Conservation (phyloP, 2,329 filamentous ascomycete species). For the Ascochyta rabiei region DNA sequence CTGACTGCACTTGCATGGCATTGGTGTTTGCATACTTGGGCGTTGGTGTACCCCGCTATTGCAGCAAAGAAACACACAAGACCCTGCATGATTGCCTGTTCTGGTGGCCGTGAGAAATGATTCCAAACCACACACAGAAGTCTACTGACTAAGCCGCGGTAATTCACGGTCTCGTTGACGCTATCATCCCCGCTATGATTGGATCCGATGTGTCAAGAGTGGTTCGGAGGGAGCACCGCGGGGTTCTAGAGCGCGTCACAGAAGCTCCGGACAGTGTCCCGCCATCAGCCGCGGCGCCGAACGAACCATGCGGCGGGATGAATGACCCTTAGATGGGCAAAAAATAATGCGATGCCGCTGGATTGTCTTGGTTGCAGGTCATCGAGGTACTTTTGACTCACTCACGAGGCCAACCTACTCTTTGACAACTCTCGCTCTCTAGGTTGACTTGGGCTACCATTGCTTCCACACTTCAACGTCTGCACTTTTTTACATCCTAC, state of each 20-base stretch:
- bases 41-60: slow-evolving; percentile 13
- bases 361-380: slow-evolving; percentile 25
- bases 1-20: slow-evolving; percentile 19
- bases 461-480: neutral
- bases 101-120: slow-evolving; percentile 6
- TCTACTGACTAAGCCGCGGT: slow-evolving; percentile 30
- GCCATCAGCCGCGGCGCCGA: slow-evolving; percentile 17
- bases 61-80: slow-evolving; percentile 13
- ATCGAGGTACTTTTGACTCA: slow-evolving; percentile 31
- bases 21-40: slow-evolving; percentile 16
- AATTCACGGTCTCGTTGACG: slow-evolving; percentile 28
- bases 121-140: neutral
- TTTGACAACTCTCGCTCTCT: slow-evolving; percentile 12
- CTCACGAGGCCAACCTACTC: slow-evolving; percentile 18
- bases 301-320: slow-evolving; percentile 24
- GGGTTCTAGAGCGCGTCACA: slow-evolving; percentile 25
- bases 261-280: slow-evolving; percentile 13
- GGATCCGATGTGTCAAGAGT: slow-evolving; percentile 30
- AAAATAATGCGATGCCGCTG: slow-evolving; percentile 33
- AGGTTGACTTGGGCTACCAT: neutral
- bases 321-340: slow-evolving; percentile 27
- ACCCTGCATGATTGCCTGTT: slow-evolving; percentile 18
- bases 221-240: slow-evolving; percentile 23
- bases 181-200: slow-evolving; percentile 20
- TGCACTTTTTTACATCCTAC: neutral